Evolutionary conservation across 225 moss, liverwort and hornwort species (phyloP).

Genomic region (Polytrichum formosum): DNA sequence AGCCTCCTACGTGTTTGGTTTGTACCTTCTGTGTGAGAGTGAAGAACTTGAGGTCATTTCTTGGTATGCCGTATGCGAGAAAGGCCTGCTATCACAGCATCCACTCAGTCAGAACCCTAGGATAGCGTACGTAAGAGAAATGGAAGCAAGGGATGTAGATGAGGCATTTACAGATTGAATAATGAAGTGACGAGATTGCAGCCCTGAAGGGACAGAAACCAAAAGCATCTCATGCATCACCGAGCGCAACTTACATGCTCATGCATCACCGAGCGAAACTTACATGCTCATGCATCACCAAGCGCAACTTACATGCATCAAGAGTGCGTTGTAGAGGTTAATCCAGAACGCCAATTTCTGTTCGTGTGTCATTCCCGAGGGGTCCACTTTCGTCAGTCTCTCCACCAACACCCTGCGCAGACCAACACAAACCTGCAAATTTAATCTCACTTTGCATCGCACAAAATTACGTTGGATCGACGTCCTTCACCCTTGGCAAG

Average conservation of each 20-base stretch:
- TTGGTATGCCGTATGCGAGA: slow-evolving; percentile 55
- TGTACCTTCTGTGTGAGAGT: slow-evolving; percentile 51
- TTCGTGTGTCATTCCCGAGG: slow-evolving; percentile 63
- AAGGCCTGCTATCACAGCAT: slow-evolving; percentile 31
- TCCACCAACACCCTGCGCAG: slow-evolving; percentile 68
- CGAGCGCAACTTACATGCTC: no score
- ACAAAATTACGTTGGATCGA: not conserved
- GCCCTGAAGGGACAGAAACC: not conserved
- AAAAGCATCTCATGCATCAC: not conserved
- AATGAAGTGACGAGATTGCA: not conserved
- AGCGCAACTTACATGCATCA: slow-evolving; percentile 74
- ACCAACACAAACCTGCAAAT: not conserved
- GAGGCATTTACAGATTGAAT: not conserved
- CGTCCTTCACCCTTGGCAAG: not conserved
- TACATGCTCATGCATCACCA: not conserved
- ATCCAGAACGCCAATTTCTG: slow-evolving; percentile 98
- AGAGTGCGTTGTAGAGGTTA: slow-evolving; percentile 90
- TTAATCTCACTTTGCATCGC: not conserved
- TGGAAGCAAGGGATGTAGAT: not conserved
- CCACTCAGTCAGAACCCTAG: not conserved
- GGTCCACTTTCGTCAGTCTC: slow-evolving; percentile 64
- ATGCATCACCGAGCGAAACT: no score
- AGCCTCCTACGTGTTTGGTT: not conserved
- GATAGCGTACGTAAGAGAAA: not conserved
- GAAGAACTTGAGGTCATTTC: slow-evolving; percentile 62